Base-by-base conservation (phyloP, 139 green algal species). In the Micromonas pusilla region DNA sequence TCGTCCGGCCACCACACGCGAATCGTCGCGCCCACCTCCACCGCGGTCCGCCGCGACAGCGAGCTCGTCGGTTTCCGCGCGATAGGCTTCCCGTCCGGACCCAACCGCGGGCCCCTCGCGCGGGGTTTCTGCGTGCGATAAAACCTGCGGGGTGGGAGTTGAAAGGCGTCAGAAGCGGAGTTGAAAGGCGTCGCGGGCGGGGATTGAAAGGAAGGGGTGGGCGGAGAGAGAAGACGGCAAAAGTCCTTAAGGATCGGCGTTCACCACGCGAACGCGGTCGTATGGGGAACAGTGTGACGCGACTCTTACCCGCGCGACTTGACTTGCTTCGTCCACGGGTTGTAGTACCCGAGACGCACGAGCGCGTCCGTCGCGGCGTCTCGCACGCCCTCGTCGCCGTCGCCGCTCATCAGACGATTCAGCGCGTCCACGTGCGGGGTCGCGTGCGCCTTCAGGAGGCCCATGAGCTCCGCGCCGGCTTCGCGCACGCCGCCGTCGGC, bases 1-100 rank as follows among this genome's bases (percentile, higher is more conserved):
- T 75, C 68, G 37, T 53, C 23, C 13, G 2, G 37, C 68, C 68
- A 75, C 37, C 37, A 75, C 68, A 75, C 68, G 0, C 68, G 68
- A 32, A 75, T 26, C 34, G 33, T 63, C 16, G 37, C 68, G 36
- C 68, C 68, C 13, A 63, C 33, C 23, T 38, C 23, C 0, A 60
- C 21, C 6, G 52, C 53, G 13, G 53, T 39, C 2, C 65, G 4
- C 65, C n/a, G 3, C 65, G 30, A n/a, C 65, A 26, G 3, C 3
- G 33, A 52, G 13, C 23, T 16, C 65, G 32, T 2, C 25, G 5
- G n/a, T 23, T 45, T 39, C 30, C 65, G n/a, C 23, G 20, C 31
- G 28, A 23, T 70, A 21, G 20, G 20, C 26, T 70, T 34, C 20
- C 31, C 63, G 5, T 39, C 28, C 5, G 20, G 28, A 16, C 28